Conservation (phyloP, 208 protist genomes). For the Wallacemonas sp. region DNA sequence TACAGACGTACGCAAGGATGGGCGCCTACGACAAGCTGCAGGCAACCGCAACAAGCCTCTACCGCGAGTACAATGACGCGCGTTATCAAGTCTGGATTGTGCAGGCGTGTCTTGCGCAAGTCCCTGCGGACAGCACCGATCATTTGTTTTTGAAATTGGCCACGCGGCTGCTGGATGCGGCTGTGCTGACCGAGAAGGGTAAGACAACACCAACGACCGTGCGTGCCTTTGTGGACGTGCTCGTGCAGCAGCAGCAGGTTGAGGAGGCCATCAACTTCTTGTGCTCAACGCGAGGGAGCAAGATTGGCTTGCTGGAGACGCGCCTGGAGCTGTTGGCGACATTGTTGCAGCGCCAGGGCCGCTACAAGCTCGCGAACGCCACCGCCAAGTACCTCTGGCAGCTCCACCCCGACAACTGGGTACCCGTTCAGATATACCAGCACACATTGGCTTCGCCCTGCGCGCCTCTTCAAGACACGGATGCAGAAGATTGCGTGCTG, state of each 20-base stretch:
- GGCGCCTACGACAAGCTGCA: constrained; percentile 72
- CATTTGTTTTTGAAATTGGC: constrained; percentile 74
- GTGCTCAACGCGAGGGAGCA: constrained; percentile 46
- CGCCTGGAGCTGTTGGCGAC: constrained; percentile 71
- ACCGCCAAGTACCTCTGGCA: constrained; percentile 61
- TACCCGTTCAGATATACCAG: constrained; percentile 59
- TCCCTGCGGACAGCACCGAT: constrained; percentile 61
- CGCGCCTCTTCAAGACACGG: constrained; percentile 1
- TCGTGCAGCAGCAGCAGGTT: constrained; percentile 68
- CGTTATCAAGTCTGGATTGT: constrained; percentile 85
- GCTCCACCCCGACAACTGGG: constrained; percentile 78
- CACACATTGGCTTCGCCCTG: constrained; percentile 34
- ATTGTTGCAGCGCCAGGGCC: constrained; percentile 42
- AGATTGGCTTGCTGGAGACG: constrained; percentile 68
- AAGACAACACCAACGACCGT: constrained; percentile 55
- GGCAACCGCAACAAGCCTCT: constrained; percentile 54
- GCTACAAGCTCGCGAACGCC: constrained; percentile 48
- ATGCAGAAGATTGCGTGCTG: background rate
- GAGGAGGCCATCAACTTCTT: constrained; percentile 62
- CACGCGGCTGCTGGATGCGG: constrained; percentile 61
- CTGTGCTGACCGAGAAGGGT: constrained; percentile 67
- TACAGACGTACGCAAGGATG: constrained; percentile 82
- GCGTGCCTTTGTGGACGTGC: constrained; percentile 77
- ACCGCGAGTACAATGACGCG: constrained; percentile 56
- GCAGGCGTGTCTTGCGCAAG: constrained; percentile 75